Base-by-base conservation (phyloP, 2,329 filamentous ascomycete species). In the Aspergillus sp. region DNA sequence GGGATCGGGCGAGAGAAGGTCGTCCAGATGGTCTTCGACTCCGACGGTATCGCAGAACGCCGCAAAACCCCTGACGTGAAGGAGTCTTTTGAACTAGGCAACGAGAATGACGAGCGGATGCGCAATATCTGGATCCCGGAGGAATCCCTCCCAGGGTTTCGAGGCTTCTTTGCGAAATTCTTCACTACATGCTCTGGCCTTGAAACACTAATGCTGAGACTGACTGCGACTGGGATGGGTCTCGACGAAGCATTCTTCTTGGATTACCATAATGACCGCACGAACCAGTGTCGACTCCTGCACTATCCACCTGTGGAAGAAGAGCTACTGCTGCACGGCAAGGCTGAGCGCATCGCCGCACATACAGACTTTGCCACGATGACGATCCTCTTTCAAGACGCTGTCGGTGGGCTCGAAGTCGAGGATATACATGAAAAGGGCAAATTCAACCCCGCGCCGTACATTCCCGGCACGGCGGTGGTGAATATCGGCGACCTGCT, bases 91-190 rank as follows among this genome's bases (percentile, higher is more conserved):
- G 78, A 81, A 48, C 73, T 80, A 5, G 79, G 80, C 9, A 76
- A 73, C 56, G 74, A 78, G 49, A 59, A 70, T 2, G 77, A 80
- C 54, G 62, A 66, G 9, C 64, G 72, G 1, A 74, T 78, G 55
- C 72, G 74, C 9, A 81, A 81, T 56, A 75, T 79, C 35, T 81
- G 79, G 79, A 66, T 80, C 2, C 77, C 78, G 0, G 74, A 79
- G 4, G 66, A 73, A 9, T 67, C 71, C 1, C 69, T 81, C 1
- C 77, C 78, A 0, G 73, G 72, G 2, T 82, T 81, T 59, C 70
- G 72, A 8, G 48, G 14, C 0, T 72, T 72, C 53, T 70, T 73
- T 17, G 43, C 41, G 0, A 33, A 51, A 11, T 70, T 75, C 49
- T 76, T 71, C 56, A 76, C 75, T 70, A 67, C 70, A 1, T 53